phyloP scores from a whole-genome alignment of 2,329 filamentous ascomycete genomes.

The Didymella pinodella region DNA sequence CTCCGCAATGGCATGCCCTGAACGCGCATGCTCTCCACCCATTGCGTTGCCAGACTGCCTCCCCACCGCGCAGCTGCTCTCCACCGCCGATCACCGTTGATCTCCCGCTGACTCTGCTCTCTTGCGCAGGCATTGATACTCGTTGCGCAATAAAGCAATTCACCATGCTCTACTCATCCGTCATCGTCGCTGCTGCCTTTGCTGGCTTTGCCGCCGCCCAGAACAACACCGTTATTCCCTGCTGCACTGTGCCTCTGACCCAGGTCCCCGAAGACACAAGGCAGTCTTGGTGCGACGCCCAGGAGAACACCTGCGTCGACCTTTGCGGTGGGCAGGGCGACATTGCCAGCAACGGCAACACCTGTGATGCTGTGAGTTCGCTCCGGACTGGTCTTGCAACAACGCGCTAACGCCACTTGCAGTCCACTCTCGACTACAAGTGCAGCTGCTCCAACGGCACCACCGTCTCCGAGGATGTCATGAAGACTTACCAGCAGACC shows the following conservation, averaged over 20 bases:
- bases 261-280: slow-evolving; percentile 49
- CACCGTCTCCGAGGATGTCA: slow-evolving; percentile 52
- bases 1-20: neutral
- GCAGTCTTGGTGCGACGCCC: slow-evolving; percentile 64
- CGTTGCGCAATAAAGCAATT: slow-evolving; percentile 32
- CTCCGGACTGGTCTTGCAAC: too few species aligned
- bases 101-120: slow-evolving; percentile 37
- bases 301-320: slow-evolving; percentile 66
- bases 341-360: slow-evolving; percentile 57
- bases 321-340: slow-evolving; percentile 62
- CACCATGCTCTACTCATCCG: slow-evolving; percentile 59
- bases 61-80: slow-evolving; percentile 17
- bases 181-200: slow-evolving; percentile 58
- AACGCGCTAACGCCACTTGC: slow-evolving; percentile 34
- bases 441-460: slow-evolving; percentile 67
- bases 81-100: slow-evolving; percentile 23
- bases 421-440: slow-evolving; percentile 61
- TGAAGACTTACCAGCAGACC: slow-evolving; percentile 62
- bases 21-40: slow-evolving; percentile 13
- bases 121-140: slow-evolving; percentile 49
- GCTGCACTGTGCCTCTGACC: slow-evolving; percentile 55
- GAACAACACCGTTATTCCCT: slow-evolving; percentile 49
- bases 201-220: slow-evolving; percentile 57
- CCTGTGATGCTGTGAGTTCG: slow-evolving; percentile 64
- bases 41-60: slow-evolving; percentile 13